Percentiles rank a stretch among this genome's conserved stretches.
These are phyloP conservation scores for Starmera quercuum DNA, from an alignment of 805 yeast species.

Conservation along the genomic window DNA sequence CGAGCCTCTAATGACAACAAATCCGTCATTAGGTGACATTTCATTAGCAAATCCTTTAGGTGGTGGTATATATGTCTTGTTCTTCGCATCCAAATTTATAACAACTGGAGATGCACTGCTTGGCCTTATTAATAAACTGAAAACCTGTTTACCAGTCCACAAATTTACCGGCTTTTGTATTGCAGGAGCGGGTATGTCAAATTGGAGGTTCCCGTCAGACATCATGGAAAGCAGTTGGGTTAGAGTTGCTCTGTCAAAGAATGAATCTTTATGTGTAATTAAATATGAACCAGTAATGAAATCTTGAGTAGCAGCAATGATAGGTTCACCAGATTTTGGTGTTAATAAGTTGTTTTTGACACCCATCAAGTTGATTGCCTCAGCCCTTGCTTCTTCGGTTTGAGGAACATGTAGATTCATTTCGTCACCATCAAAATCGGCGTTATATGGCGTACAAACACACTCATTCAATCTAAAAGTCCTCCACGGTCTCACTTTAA, in stretches of 20 bases:
- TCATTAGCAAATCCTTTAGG: slow-evolving; percentile 66
- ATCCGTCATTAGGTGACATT: slow-evolving; percentile 98
- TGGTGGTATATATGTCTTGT: slow-evolving; percentile 84
- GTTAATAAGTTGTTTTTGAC: slow-evolving; percentile 91
- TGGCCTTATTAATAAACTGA: slow-evolving; percentile 81
- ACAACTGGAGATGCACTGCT: slow-evolving; percentile 68
- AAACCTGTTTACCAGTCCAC: slow-evolving; percentile 98
- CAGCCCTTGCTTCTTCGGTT: slow-evolving; percentile 97
- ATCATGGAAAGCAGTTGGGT: slow-evolving; percentile 85
- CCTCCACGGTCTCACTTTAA: slow-evolving; percentile 96
- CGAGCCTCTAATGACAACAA: slow-evolving; percentile 83
- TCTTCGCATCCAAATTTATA: slow-evolving; percentile 90
- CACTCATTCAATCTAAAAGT: slow-evolving; percentile 95
- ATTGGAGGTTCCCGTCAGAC: slow-evolving; percentile 85
- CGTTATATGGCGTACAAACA: slow-evolving; percentile 98
- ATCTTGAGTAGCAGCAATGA: slow-evolving; percentile 99
- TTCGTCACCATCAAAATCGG: slow-evolving; percentile 99
- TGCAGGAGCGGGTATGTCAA: slow-evolving; percentile 94
- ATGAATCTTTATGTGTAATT: slow-evolving; percentile 88
- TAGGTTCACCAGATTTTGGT: slow-evolving; percentile 98
- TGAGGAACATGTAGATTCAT: slow-evolving; percentile 99
- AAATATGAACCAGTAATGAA: slow-evolving; percentile 94
- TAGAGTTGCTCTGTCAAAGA: slow-evolving; percentile 80
- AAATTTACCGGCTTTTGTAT: slow-evolving; percentile 79
- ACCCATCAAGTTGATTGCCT: slow-evolving; percentile 98